Base-by-base conservation (phyloP, 106 monocot genomes). In the Dendrobium officinale region DNA sequence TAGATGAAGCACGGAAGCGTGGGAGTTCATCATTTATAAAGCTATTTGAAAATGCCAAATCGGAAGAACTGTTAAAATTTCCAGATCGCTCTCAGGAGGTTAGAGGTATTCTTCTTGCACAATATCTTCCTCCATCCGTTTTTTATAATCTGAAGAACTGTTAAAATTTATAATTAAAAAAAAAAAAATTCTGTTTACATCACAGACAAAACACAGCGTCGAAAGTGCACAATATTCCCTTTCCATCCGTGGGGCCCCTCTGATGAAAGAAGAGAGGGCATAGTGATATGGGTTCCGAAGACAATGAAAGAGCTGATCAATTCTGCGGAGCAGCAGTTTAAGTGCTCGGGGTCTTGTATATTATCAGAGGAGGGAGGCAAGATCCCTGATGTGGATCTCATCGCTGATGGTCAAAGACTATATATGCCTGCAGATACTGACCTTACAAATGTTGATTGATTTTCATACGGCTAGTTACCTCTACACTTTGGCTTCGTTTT, bases 151-250 rank as follows among this genome's bases (percentile, higher is more conserved):
- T 31, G 1, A 31, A 31, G 1, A 31, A 31, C 31, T 31, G 31
- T 31, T 1, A 31, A 31, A 31, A 31, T 31, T 31, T 31, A 31
- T 31, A 31, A 31, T 31, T 31, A 27, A 27, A 27, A 27, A 27
- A 27, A 27, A n/a, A 27, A 27, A 27, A 27, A 27, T 27, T 27
- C 15, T 51, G 13, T 11, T 51, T 51, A 13, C 51, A 3, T 33
- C 42, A 18, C 84, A 89, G 95, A 90, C 74, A 87, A 90, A 82
- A 82, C 82, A 26, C 87, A 89, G 20, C 88, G 74, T 7, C 51
- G 85, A 40, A 85, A 78, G 59, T 97, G 93, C 80, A 92, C 94
- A 0, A 90, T 97, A 20, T 94, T 97, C 72, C 93, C 96, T 44
- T 92, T 85, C 75, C 93, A 93, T 67, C 93, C 96, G 42, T 93